Conservation (phyloP, 441 rosid genomes). For the Eutrema salsugineum region DNA sequence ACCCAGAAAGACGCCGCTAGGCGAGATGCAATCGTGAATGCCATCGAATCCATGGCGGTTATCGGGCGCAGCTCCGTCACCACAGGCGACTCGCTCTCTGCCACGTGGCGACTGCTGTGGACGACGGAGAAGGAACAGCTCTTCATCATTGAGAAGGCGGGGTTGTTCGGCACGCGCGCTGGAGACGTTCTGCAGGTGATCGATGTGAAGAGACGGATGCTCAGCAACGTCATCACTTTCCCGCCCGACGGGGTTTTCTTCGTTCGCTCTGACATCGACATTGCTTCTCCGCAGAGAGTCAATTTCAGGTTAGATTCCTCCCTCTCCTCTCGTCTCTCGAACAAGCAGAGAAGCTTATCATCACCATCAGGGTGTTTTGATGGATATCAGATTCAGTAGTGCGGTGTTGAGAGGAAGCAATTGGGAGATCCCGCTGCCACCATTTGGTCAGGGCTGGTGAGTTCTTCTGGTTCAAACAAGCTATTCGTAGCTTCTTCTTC, state of each 20-base stretch:
- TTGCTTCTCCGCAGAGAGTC: slow-evolving; percentile 76
- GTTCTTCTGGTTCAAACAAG: slow-evolving; percentile 11
- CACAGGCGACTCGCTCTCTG: slow-evolving; percentile 59
- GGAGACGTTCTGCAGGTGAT: slow-evolving; percentile 95
- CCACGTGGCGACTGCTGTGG: slow-evolving; percentile 92
- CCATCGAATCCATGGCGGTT: slow-evolving; percentile 60
- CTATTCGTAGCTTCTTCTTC: not conserved
- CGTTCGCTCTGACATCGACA: slow-evolving; percentile 64
- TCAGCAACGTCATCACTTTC: slow-evolving; percentile 85
- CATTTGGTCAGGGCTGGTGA: slow-evolving; percentile 94
- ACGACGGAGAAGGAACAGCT: slow-evolving; percentile 97
- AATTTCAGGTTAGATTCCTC: slow-evolving; percentile 41
- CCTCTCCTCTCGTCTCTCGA: too few relatives aligned
- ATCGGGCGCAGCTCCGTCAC: slow-evolving; percentile 54
- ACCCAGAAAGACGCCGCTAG: slow-evolving; percentile 59
- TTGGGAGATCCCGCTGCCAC: slow-evolving; percentile 90
- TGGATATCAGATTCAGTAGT: slow-evolving; percentile 52
- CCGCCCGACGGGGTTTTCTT: slow-evolving; percentile 94
- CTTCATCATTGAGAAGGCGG: slow-evolving; percentile 79
- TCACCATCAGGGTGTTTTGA: not conserved
- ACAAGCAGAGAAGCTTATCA: not conserved
- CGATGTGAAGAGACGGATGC: slow-evolving; percentile 51
- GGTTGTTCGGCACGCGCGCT: slow-evolving; percentile 61
- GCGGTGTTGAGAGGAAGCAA: slow-evolving; percentile 68
- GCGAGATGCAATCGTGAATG: slow-evolving; percentile 55